These are phyloP conservation scores for Thuidium tamariscinum DNA, from an alignment of 225 moss, liverwort and hornwort species.

Conservation along the genomic window DNA sequence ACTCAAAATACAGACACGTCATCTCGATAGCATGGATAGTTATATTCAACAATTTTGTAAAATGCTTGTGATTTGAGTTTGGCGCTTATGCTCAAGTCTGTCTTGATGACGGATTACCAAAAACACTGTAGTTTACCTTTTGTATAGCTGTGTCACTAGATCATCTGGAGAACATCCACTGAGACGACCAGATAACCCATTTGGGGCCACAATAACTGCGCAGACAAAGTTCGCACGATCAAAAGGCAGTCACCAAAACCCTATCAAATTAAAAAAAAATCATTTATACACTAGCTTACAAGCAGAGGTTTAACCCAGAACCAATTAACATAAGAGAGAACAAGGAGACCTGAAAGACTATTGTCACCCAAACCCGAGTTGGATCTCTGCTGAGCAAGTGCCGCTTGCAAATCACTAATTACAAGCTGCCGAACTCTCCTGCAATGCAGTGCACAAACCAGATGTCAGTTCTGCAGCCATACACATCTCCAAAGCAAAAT, in stretches of 20 bases:
- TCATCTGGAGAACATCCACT: slow-evolving; percentile 93
- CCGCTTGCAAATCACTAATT: slow-evolving; percentile 58
- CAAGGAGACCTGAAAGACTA: slow-evolving; percentile 56
- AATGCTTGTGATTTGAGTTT: background rate
- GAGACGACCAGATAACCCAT: slow-evolving; percentile 76
- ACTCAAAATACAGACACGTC: background rate
- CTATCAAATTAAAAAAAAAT: background rate
- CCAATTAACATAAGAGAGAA: background rate
- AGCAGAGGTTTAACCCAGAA: background rate
- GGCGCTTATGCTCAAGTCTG: background rate
- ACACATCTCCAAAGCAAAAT: background rate
- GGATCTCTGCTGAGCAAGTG: slow-evolving; percentile 60
- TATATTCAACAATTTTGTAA: background rate
- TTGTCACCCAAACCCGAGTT: slow-evolving; percentile 28
- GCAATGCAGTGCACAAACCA: slow-evolving; percentile 24
- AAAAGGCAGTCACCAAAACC: background rate
- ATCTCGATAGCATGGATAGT: background rate
- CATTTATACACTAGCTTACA: background rate
- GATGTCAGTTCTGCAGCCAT: slow-evolving; percentile 5
- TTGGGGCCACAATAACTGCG: slow-evolving; percentile 92
- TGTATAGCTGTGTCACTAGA: slow-evolving; percentile 67
- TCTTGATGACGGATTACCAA: background rate
- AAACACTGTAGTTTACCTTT: slow-evolving; percentile 46
- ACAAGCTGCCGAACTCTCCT: slow-evolving; percentile 75
- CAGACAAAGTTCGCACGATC: background rate